These are phyloP conservation scores for Logfia minima DNA, from an alignment of 129 eudicot genomes.

Conservation along the genomic window DNA sequence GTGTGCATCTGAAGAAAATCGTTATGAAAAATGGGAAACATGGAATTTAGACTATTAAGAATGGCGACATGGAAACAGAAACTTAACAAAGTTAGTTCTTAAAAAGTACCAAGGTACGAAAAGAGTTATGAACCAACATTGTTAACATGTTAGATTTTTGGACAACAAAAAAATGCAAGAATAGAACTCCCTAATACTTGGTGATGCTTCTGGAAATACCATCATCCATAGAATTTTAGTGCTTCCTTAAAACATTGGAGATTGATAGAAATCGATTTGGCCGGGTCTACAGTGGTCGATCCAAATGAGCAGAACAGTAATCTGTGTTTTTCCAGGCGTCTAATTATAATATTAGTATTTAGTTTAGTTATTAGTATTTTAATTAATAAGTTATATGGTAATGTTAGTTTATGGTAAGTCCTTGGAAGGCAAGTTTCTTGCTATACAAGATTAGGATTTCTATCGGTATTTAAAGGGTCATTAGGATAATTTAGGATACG, in stretches of 20 bases:
- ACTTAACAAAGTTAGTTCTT: background rate
- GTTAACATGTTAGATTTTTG: background rate
- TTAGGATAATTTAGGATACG: too few species aligned
- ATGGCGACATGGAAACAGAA: background rate
- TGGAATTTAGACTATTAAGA: background rate
- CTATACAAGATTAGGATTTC: too few species aligned
- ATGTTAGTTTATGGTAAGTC: too few species aligned
- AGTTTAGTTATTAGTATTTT: too few species aligned
- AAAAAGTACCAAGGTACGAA: background rate
- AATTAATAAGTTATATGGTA: too few species aligned
- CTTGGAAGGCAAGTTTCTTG: too few species aligned
- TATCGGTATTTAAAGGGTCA: too few species aligned
- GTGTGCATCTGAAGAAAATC: constrained; percentile 78
- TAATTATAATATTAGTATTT: too few species aligned
- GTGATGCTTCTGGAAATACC: background rate
- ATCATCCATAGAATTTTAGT: background rate
- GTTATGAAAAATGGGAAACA: constrained; percentile 1
- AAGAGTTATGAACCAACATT: background rate
- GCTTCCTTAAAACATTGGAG: background rate
- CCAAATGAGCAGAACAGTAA: too few species aligned
- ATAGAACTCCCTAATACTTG: constrained; percentile 13
- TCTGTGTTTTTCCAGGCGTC: too few species aligned
- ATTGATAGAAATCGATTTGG: background rate
- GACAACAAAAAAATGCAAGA: constrained; percentile 14
- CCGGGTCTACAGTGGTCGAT: too few species aligned